A percentile compares a stretch with the other conserved stretches of the same genome.
phyloP scores from a whole-genome alignment of 345 rosid genomes.

The Clausena lansium region DNA sequence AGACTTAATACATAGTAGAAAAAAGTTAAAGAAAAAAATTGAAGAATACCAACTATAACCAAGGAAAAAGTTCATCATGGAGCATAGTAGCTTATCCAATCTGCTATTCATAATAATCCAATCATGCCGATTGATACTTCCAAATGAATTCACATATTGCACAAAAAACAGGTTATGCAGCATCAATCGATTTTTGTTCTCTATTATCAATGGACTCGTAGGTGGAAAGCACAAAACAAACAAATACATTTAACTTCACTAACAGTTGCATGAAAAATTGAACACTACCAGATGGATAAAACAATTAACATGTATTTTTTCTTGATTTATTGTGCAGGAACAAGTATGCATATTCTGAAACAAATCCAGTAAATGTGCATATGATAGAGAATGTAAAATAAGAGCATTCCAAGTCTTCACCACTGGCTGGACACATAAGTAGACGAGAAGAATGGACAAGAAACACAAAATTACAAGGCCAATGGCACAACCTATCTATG shows the following conservation, averaged over 20 bases:
- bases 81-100: background rate
- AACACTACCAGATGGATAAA: background rate
- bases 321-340: background rate
- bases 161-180: background rate
- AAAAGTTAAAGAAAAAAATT: background rate
- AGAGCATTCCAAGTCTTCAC: background rate
- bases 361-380: background rate
- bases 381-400: background rate
- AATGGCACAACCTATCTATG: slow-evolving; percentile 1
- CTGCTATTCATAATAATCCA: background rate
- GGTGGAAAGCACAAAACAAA: background rate
- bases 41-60: background rate
- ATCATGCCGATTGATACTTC: background rate
- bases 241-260: background rate
- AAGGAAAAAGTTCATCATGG: background rate
- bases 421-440: background rate
- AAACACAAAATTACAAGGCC: background rate
- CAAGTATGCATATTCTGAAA: background rate
- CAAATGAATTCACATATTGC: background rate
- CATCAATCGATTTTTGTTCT: background rate
- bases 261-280: background rate
- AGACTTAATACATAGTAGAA: background rate
- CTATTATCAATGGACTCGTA: background rate
- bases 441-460: background rate
- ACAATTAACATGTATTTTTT: background rate